Evolutionary conservation across 106 monocot species (phyloP).

Genomic region (Dendrobium nobile): DNA sequence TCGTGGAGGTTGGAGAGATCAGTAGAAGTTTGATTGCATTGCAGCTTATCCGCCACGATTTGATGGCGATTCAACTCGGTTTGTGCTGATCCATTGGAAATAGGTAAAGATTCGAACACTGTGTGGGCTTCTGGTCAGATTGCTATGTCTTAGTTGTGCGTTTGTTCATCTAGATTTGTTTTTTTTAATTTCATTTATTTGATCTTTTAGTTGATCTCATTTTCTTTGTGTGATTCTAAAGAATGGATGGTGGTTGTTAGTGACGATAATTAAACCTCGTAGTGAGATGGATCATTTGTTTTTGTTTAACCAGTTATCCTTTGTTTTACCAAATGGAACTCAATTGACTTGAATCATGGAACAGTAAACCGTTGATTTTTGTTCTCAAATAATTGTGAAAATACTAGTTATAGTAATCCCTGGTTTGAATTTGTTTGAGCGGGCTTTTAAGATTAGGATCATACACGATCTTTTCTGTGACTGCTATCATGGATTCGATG

Average conservation of each 20-base stretch:
- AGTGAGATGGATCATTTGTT: not conserved
- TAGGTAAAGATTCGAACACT: not conserved
- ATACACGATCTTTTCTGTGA: not conserved
- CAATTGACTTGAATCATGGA: not conserved
- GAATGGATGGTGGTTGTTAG: not conserved
- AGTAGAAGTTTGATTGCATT: not conserved
- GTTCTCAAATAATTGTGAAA: not conserved
- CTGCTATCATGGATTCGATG: not conserved
- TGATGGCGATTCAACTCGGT: not conserved
- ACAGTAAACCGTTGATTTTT: not conserved
- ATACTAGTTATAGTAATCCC: not conserved
- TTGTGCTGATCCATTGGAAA: not conserved
- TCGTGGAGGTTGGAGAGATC: not conserved
- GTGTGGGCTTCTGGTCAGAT: not conserved
- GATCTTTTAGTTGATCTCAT: not conserved
- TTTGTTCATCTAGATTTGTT: not conserved
- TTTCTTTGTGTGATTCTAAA: not conserved
- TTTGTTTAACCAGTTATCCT: not conserved
- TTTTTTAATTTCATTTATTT: not conserved
- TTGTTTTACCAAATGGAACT: not conserved
- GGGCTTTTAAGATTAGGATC: not conserved
- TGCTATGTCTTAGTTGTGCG: not conserved
- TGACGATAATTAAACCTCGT: not conserved
- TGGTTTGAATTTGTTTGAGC: not conserved
- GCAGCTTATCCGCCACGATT: not conserved